Percentiles rank a stretch among this genome's conserved stretches.
phyloP scores from a whole-genome alignment of 139 green algal genomes.

The Coelastrella sp. region DNA sequence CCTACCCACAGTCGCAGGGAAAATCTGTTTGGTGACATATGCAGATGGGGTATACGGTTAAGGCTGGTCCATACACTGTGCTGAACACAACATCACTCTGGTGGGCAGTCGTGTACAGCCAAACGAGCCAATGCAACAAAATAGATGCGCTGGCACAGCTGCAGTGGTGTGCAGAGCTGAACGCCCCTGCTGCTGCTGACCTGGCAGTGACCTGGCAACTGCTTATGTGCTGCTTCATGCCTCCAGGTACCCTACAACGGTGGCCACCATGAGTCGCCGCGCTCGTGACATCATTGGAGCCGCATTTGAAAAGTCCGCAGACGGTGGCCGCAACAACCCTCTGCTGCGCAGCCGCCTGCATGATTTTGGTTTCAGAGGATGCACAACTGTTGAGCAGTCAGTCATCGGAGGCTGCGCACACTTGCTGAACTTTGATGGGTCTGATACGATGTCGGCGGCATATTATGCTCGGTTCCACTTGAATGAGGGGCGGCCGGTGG shows the following conservation, averaged over 20 bases:
- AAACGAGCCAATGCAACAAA: too few species aligned
- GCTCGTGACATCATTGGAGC: slow-evolving; percentile 82
- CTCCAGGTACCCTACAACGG: slow-evolving; percentile 91
- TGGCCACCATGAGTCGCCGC: slow-evolving; percentile 88
- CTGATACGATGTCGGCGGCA: slow-evolving; percentile 90
- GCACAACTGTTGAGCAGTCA: slow-evolving; percentile 88
- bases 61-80: too few species aligned
- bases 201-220: background rate
- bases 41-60: too few species aligned
- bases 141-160: too few species aligned
- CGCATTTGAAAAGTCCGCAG: slow-evolving; percentile 84
- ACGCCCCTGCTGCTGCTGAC: too few species aligned
- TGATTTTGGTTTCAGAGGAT: slow-evolving; percentile 91
- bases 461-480: slow-evolving; percentile 94
- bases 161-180: too few species aligned
- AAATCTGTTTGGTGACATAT: too few species aligned
- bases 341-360: slow-evolving; percentile 82
- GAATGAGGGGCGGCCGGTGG: slow-evolving; percentile 87
- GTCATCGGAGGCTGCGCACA: slow-evolving; percentile 91
- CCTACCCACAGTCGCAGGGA: too few species aligned
- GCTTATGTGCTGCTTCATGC: too few species aligned
- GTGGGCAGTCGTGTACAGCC: too few species aligned
- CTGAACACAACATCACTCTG: too few species aligned
- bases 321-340: slow-evolving; percentile 59
- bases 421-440: slow-evolving; percentile 90